Conservation (phyloP, 1,139 yeast species). For the Diutina pseudorugosa region DNA sequence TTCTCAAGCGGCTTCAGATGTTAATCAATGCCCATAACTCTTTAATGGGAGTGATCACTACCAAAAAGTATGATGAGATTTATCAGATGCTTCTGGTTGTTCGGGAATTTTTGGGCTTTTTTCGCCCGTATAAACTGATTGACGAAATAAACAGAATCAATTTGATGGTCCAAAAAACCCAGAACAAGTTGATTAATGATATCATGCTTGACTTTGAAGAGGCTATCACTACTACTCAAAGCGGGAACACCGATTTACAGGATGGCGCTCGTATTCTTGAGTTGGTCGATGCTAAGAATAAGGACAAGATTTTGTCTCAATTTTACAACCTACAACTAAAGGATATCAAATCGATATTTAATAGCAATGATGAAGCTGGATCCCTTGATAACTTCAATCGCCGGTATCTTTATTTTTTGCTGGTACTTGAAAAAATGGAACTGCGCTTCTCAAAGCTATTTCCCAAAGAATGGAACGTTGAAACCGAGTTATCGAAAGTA, state of each 20-base stretch:
- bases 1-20: conserved; percentile 80
- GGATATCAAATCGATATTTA: conserved; percentile 68
- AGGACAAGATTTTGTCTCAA: conserved; percentile 59
- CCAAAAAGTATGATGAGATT: conserved; percentile 51
- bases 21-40: conserved; percentile 66
- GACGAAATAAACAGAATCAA: conserved; percentile 68
- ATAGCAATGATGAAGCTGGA: conserved; percentile 82
- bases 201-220: conserved; percentile 66
- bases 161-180: conserved; percentile 49
- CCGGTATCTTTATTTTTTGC: conserved; percentile 70
- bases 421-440: conserved; percentile 51
- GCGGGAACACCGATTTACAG: conserved; percentile 20
- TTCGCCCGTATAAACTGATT: conserved; percentile 74
- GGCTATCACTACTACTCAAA: conserved; percentile 14
- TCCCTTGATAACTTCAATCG: conserved; percentile 76
- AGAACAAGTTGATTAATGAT: conserved; percentile 55
- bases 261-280: conserved; percentile 70
- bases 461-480: conserved; percentile 64
- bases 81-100: conserved; percentile 63
- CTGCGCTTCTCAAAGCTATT: conserved; percentile 42
- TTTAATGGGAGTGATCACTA: conserved; percentile 34
- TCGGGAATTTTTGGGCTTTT: conserved; percentile 62
- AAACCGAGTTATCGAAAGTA: conserved; percentile 41
- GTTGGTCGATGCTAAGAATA: conserved; percentile 46
- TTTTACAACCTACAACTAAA: conserved; percentile 57